Conservation (phyloP, 2,329 filamentous ascomycete species). For the Pseudogymnoascus sp. region DNA sequence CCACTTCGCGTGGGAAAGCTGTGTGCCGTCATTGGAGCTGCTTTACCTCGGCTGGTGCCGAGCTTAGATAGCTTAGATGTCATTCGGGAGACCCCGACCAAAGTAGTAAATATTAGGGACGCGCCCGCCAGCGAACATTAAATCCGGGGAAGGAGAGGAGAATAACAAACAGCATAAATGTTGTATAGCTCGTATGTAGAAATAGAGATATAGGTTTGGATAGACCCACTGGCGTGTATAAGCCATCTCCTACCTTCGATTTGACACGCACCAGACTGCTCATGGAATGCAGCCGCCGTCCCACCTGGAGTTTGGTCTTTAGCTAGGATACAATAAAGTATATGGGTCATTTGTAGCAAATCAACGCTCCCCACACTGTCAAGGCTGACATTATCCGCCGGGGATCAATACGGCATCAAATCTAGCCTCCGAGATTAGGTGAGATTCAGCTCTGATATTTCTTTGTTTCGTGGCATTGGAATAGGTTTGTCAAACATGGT, state of each 20-base stretch:
- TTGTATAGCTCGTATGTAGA: not conserved
- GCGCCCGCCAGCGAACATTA: not conserved
- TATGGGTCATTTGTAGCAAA: not conserved
- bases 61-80: not conserved
- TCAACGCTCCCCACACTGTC: not conserved
- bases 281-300: not conserved
- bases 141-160: not conserved
- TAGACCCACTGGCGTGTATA: not conserved
- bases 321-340: not conserved
- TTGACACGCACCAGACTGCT: not conserved
- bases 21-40: constrained; percentile 1
- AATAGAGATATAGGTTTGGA: not conserved
- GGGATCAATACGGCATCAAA: not conserved
- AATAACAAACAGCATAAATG: not conserved
- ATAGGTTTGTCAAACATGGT: not conserved
- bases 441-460: not conserved
- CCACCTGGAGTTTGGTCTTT: not conserved
- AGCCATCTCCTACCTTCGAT: not conserved
- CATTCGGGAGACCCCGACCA: not conserved
- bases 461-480: not conserved
- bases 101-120: not conserved
- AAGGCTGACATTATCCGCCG: not conserved
- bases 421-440: not conserved
- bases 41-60: not conserved
- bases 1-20: not conserved